Evolutionary conservation across 179 eudicot species (phyloP).

Genomic region (Nepenthes alata): DNA sequence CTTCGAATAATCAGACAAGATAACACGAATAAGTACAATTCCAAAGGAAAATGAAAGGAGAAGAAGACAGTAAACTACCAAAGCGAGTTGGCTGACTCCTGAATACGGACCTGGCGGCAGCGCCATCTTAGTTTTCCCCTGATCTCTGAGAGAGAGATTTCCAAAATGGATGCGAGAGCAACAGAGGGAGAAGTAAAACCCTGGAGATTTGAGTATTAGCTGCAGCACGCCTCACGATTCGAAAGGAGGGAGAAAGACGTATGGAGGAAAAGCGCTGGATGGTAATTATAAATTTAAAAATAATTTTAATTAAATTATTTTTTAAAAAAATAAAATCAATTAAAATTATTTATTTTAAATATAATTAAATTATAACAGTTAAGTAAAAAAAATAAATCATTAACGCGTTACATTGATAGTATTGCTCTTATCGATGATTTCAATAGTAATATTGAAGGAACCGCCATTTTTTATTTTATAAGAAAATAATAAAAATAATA

Average conservation of each 20-base stretch:
- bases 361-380: too few species aligned
- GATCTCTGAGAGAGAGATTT: conserved; percentile 5
- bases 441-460: too few species aligned
- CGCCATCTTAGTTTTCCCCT: conserved; percentile 4
- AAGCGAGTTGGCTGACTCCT: conserved; percentile 12
- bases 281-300: too few species aligned
- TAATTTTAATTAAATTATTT: too few species aligned
- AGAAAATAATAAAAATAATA: too few species aligned
- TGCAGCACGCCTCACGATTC: neutral
- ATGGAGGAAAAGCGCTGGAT: neutral
- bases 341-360: too few species aligned
- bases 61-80: conserved; percentile 3
- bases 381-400: too few species aligned
- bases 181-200: neutral
- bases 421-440: too few species aligned
- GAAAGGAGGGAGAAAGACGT: neutral
- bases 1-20: neutral
- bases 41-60: neutral
- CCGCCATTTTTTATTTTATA: too few species aligned
- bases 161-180: neutral
- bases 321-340: too few species aligned
- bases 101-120: conserved; percentile 12
- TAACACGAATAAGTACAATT: neutral
- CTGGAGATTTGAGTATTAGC: neutral
- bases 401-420: too few species aligned